Evolutionary conservation across 2,329 filamentous ascomycete species (phyloP), one percentile per base, ranked within the genome.

Genomic region (Purpureocillium lavendulum): DNA sequence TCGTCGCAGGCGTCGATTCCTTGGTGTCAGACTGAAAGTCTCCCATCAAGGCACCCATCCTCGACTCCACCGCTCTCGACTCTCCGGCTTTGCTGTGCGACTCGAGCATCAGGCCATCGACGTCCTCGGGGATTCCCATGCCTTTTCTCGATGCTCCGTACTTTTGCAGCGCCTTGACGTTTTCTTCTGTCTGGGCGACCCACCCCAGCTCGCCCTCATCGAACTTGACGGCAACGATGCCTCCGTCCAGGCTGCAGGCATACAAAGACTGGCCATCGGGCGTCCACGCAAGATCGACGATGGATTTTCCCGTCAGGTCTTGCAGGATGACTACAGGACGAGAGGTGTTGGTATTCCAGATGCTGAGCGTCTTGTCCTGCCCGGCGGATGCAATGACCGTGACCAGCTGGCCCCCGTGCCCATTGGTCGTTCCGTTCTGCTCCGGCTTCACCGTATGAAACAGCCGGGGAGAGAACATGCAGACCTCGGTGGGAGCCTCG

Each of bases 31-130:
- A 61, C 3, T 73, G 72, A 14, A 75, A 74, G 55, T 95, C 89
- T 6, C 90, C 90, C 92, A 98, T 98, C 30, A 98, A 65, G n/a
- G 90, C 90, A 11, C 92, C 92, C 92, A 98, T 98, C 48, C 90
- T 79, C 2, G 88, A 92, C 62, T 98, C 87, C 0, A 90, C 89
- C 5, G 84, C 89, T 47, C 83, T 86, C 26, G 90, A 75, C 58
- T 98, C 92, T 16, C 84, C 90, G 33, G 84, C 88, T 57, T 94
- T 96, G 64, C 88, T 95, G 57, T 82, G 84, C 51, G 94, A 88
- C 62, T 98, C 92, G 1, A 98, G 66, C 30, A 86, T 72, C 33
- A 97, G 65, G 0, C 87, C 87, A 53, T 96, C 87, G 0, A 94
- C 86, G 44, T 94, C 90, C 61, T 98, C 92, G 6, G 92, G 78